Evolutionary conservation across 1,139 yeast species (phyloP).

Genomic region (Geotrichum phurueaensis): DNA sequence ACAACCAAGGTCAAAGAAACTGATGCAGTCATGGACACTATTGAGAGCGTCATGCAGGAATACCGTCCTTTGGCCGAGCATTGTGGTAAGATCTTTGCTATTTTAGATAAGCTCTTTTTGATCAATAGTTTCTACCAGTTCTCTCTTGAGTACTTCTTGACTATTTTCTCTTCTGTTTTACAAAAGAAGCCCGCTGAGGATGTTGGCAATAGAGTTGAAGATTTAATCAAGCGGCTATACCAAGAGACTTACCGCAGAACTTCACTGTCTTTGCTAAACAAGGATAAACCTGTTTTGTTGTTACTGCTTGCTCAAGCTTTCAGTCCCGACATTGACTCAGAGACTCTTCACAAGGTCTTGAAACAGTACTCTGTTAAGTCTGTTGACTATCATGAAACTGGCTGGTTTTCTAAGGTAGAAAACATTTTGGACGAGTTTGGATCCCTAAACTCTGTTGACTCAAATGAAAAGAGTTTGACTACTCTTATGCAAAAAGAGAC

Average conservation of each 20-base stretch:
- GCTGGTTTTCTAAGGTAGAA: slow-evolving; percentile 15
- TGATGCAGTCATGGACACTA: slow-evolving; percentile 46
- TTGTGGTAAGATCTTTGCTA: slow-evolving; percentile 46
- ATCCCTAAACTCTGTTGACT: slow-evolving; percentile 3
- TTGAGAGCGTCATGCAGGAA: slow-evolving; percentile 44
- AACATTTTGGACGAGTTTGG: slow-evolving; percentile 16
- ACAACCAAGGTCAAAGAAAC: slow-evolving; percentile 52
- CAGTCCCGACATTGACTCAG: slow-evolving; percentile 14
- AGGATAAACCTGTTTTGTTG: slow-evolving; percentile 47
- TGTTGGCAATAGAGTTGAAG: slow-evolving; percentile 25
- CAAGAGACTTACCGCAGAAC: slow-evolving; percentile 43
- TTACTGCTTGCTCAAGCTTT: slow-evolving; percentile 36
- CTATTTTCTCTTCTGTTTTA: slow-evolving; percentile 42
- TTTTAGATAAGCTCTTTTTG: slow-evolving; percentile 42
- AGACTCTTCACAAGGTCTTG: slow-evolving; percentile 15
- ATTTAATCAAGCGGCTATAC: slow-evolving; percentile 40
- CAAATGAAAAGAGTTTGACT: slow-evolving; percentile 84
- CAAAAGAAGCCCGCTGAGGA: slow-evolving; percentile 7
- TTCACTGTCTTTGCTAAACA: slow-evolving; percentile 46
- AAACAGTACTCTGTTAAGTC: slow-evolving; percentile 5
- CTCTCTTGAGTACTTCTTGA: slow-evolving; percentile 46
- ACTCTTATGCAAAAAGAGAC: slow-evolving; percentile 54
- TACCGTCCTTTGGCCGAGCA: slow-evolving; percentile 53
- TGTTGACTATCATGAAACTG: slow-evolving; percentile 9
- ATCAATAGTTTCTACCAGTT: slow-evolving; percentile 54